Percentiles rank a stretch among this genome's conserved stretches.
Conservation (phyloP, 2,329 filamentous ascomycete genomes). For the Cercospora sp. region DNA sequence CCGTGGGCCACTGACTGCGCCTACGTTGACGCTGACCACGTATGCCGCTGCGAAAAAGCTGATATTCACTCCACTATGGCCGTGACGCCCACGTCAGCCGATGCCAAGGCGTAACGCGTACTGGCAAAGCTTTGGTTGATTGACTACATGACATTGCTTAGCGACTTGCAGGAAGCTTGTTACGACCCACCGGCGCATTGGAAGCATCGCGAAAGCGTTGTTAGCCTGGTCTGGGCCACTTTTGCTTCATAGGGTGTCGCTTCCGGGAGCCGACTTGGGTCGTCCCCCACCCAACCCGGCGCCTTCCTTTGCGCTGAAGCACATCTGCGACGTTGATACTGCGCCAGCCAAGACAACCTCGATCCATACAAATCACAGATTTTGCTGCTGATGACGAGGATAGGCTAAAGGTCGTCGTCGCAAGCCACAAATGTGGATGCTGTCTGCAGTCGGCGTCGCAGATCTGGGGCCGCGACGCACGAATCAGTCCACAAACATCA, state of each 20-base stretch:
- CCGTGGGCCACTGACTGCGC: background rate
- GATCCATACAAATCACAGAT: constrained; percentile 1
- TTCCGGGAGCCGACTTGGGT: background rate
- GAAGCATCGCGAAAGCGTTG: background rate
- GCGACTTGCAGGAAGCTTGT: constrained; percentile 1
- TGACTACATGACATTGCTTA: background rate
- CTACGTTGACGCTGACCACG: background rate
- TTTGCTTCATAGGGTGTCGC: background rate
- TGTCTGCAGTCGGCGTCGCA: background rate
- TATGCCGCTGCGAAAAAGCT: background rate
- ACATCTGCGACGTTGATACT: background rate
- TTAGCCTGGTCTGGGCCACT: background rate
- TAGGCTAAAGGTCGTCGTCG: background rate
- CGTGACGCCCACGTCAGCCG: constrained; percentile 4
- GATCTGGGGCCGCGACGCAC: background rate
- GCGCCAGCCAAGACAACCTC: constrained; percentile 12
- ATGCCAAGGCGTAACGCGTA: background rate
- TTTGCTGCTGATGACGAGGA: constrained; percentile 16
- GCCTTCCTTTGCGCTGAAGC: background rate
- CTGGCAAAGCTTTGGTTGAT: background rate
- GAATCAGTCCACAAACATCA: background rate
- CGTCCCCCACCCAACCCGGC: constrained; percentile 12
- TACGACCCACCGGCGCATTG: background rate
- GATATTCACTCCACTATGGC: background rate
- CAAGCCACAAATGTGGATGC: background rate